Evolutionary conservation across 2,329 filamentous ascomycete species (phyloP).

Genomic region (Chrysosporium queenslandicum): DNA sequence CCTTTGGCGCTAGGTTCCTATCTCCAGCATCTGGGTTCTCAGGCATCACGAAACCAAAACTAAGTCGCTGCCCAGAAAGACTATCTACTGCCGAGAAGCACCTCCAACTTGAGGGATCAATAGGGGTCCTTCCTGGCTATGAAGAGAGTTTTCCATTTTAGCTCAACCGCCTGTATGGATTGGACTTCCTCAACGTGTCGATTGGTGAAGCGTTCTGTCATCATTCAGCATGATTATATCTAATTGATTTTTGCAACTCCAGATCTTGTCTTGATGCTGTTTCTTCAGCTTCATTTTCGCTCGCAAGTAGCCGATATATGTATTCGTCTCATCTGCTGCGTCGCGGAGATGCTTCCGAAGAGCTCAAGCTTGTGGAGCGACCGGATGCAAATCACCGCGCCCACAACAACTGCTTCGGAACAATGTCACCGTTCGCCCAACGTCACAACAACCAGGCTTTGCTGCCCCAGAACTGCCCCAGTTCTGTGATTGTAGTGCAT

Average conservation of each 20-base stretch:
- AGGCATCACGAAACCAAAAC: too few species aligned
- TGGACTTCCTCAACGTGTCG: too few species aligned
- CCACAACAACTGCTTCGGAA: too few species aligned
- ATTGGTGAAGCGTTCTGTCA: too few species aligned
- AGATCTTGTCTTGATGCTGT: not conserved
- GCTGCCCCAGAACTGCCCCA: too few species aligned
- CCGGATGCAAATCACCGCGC: not conserved
- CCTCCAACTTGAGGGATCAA: not conserved
- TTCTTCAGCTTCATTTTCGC: not conserved
- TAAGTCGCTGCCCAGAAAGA: too few species aligned
- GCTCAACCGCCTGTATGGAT: too few species aligned
- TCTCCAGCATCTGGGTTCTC: too few species aligned
- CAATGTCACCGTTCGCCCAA: not conserved
- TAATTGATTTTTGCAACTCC: not conserved
- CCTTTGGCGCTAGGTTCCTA: too few species aligned
- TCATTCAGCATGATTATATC: not conserved
- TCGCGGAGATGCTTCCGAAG: not conserved
- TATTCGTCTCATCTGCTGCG: not conserved
- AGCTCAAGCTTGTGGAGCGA: not conserved
- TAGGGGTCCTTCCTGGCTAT: not conserved
- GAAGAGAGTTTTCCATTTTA: not conserved
- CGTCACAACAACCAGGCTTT: too few species aligned
- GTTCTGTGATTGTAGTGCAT: too few species aligned
- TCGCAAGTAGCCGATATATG: not conserved
- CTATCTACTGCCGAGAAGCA: not conserved